A percentile compares a stretch with the other conserved stretches of the same genome.
Evolutionary conservation across 2,329 filamentous ascomycete genomes (phyloP).

Genomic region (Penicillium palitans): DNA sequence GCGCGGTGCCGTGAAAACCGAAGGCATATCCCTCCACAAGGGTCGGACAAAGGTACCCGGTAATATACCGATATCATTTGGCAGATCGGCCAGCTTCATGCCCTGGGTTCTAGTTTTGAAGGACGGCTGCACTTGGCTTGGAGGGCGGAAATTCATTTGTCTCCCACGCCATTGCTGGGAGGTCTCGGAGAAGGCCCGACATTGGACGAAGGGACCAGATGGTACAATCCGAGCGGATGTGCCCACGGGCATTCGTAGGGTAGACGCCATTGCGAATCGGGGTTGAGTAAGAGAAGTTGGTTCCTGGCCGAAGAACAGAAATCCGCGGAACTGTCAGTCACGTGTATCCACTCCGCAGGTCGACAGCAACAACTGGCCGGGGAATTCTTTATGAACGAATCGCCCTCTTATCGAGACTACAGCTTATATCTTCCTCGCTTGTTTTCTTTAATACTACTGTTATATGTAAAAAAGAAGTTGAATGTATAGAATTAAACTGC

Average conservation of each 20-base stretch:
- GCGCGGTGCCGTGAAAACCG: constrained; percentile 40
- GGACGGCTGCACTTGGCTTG: constrained; percentile 34
- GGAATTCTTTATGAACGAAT: not conserved
- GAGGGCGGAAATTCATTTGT: constrained; percentile 20
- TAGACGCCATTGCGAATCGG: constrained; percentile 35
- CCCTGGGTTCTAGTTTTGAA: constrained; percentile 39
- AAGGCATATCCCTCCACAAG: constrained; percentile 42
- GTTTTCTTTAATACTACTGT: not conserved
- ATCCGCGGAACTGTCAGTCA: constrained; percentile 23
- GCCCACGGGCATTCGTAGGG: constrained; percentile 28
- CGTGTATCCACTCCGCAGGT: constrained; percentile 24
- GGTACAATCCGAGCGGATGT: constrained; percentile 23
- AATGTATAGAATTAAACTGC: constrained; percentile 6
- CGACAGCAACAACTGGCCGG: not conserved
- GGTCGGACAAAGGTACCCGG: constrained; percentile 46
- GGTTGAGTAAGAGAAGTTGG: constrained; percentile 9
- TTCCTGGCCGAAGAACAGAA: constrained; percentile 21
- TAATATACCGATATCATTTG: constrained; percentile 49
- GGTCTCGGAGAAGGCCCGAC: constrained; percentile 39
- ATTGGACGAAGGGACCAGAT: constrained; percentile 26
- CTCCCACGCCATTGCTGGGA: constrained; percentile 26
- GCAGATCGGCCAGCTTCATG: constrained; percentile 34
- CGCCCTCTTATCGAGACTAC: constrained; percentile 1
- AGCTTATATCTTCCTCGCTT: constrained; percentile 7
- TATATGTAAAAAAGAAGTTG: not conserved